Conservation (phyloP, 495 filamentous ascomycete genomes). For the Aspergillus cristatus region DNA sequence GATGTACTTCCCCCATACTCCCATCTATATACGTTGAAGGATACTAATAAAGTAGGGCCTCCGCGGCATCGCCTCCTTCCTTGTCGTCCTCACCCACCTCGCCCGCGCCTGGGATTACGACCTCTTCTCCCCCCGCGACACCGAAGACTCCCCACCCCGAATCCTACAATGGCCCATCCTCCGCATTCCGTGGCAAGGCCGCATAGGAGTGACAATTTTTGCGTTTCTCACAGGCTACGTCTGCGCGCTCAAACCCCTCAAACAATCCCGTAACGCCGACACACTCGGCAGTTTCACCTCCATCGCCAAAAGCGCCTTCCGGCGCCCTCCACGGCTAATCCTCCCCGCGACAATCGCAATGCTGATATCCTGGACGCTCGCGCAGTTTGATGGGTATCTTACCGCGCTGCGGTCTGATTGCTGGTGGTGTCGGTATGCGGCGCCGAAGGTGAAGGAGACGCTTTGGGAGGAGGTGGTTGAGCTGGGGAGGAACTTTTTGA, state of each 20-base stretch:
- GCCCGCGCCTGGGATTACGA: slow-evolving; percentile 49
- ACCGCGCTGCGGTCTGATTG: slow-evolving; percentile 48
- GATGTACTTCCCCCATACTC: slow-evolving; percentile 43
- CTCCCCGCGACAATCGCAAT: slow-evolving; percentile 51
- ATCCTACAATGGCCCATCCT: slow-evolving; percentile 51
- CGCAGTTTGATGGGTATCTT: slow-evolving; percentile 50
- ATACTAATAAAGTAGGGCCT: slow-evolving; percentile 40
- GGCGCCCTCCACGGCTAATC: slow-evolving; percentile 53
- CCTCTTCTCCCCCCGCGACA: slow-evolving; percentile 46
- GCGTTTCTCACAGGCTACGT: slow-evolving; percentile 60
- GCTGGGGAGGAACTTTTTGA: slow-evolving; percentile 42
- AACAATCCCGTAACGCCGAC: slow-evolving; percentile 47
- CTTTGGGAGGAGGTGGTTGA: slow-evolving; percentile 27
- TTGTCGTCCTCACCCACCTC: slow-evolving; percentile 57
- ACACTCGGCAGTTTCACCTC: slow-evolving; percentile 41
- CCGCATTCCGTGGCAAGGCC: slow-evolving; percentile 54
- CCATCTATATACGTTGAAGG: not conserved
- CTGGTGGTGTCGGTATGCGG: slow-evolving; percentile 50
- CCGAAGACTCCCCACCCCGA: slow-evolving; percentile 36
- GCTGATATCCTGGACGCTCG: slow-evolving; percentile 46
- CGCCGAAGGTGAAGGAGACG: slow-evolving; percentile 32
- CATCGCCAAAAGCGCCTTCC: slow-evolving; percentile 53
- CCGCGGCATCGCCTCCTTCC: slow-evolving; percentile 53
- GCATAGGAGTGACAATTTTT: slow-evolving; percentile 58
- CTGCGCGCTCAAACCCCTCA: slow-evolving; percentile 56